A percentile compares a stretch with the other conserved stretches of the same genome.
Evolutionary conservation across 768 basidiomycete species (phyloP).

Genomic region (Galerina sulciceps): DNA sequence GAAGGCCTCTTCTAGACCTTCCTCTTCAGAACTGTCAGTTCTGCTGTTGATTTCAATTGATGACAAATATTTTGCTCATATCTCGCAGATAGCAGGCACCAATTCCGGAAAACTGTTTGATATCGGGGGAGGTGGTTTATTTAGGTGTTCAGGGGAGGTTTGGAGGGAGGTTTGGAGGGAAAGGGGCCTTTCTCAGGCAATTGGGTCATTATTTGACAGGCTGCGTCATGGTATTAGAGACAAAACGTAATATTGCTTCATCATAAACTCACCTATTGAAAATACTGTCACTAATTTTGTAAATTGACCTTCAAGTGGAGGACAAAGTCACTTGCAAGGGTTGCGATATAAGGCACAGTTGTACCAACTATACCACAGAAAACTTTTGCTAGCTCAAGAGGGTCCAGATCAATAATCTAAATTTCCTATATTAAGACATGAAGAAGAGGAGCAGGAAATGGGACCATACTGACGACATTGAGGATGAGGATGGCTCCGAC

Average conservation of each 20-base stretch:
- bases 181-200: neutral
- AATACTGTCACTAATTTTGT: neutral
- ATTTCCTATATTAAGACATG: no score
- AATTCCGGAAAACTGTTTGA: neutral
- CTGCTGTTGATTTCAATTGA: no score
- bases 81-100: neutral
- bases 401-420: neutral
- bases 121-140: neutral
- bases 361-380: neutral
- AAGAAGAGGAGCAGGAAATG: no score
- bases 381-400: neutral
- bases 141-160: neutral
- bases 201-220: neutral
- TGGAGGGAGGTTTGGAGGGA: neutral
- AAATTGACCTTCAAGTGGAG: neutral
- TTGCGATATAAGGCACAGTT: neutral
- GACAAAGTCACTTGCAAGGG: neutral
- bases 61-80: no score
- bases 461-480: no score
- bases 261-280: neutral
- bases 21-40: no score
- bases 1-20: no score
- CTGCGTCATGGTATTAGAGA: neutral
- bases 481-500: no score
- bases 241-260: neutral